Percentiles rank a stretch among this genome's conserved stretches.
Evolutionary conservation across 78 protist species (phyloP).

Genomic region (Isochrysis galbana): DNA sequence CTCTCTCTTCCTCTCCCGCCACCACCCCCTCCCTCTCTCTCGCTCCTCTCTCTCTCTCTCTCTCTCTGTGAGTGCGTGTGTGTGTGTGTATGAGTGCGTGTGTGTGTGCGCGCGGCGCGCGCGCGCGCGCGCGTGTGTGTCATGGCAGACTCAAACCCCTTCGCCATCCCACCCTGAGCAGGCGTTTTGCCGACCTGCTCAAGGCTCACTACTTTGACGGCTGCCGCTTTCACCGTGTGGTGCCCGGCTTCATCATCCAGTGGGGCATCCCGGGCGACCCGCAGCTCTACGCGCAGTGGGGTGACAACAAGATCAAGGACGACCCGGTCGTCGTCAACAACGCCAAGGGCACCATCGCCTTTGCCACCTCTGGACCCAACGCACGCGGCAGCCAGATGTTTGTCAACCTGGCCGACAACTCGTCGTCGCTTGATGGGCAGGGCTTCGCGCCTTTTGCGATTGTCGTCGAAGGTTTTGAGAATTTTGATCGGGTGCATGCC

Average conservation of each 20-base stretch:
- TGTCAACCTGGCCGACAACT: neutral
- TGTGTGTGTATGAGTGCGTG: no score
- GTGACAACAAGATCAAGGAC: neutral
- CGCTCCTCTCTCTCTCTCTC: no score
- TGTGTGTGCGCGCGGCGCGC: no score
- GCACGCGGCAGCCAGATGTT: neutral
- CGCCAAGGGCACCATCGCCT: neutral
- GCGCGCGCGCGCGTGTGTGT: no score
- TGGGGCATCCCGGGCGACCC: neutral
- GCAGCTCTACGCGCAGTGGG: neutral
- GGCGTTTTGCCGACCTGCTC: slow-evolving; percentile 12
- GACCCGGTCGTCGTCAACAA: neutral
- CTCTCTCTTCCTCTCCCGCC: no score
- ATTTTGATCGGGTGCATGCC: neutral
- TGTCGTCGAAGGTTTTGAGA: slow-evolving; percentile 29
- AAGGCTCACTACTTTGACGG: neutral
- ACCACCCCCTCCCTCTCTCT: no score
- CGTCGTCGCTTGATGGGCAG: slow-evolving; percentile 48
- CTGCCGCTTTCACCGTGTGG: neutral
- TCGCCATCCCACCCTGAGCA: no score
- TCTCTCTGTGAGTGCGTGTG: no score
- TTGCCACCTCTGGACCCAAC: neutral
- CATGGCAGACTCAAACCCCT: no score
- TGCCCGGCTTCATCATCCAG: neutral
- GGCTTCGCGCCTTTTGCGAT: slow-evolving; percentile 45